phyloP scores from a whole-genome alignment of 805 yeast species.

The Candida vartiovaarae region DNA sequence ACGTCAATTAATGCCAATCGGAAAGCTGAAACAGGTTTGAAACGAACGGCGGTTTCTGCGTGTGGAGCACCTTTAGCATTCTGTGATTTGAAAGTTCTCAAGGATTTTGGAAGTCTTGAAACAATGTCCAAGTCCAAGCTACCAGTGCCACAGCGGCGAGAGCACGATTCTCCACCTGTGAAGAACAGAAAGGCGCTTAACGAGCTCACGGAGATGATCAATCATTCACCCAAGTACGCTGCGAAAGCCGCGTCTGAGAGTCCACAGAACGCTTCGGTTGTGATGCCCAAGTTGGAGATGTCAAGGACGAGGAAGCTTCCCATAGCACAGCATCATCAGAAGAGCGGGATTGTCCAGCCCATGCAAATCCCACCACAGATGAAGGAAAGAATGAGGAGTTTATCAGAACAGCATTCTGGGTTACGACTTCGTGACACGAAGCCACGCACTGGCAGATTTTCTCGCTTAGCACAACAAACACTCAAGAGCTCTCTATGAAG shows the following conservation, averaged over 20 bases:
- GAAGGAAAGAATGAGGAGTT: neutral
- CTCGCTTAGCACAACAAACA: neutral
- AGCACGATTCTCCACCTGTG: conserved; percentile 16
- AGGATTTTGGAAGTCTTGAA: too few species aligned
- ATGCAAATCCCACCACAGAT: conserved; percentile 1
- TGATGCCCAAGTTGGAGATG: neutral
- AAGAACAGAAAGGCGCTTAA: conserved; percentile 18
- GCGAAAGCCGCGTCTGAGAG: neutral
- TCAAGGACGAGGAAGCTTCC: neutral
- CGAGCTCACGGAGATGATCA: conserved; percentile 13
- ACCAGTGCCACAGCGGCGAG: conserved; percentile 5
- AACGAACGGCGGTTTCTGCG: too few species aligned
- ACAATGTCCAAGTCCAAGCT: conserved; percentile 6
- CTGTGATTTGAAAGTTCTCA: too few species aligned
- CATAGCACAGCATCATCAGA: neutral
- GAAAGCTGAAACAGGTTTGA: too few species aligned
- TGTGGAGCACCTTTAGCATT: too few species aligned
- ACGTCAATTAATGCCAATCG: too few species aligned
- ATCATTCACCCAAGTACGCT: conserved; percentile 13
- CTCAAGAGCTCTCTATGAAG: conserved; percentile 4
- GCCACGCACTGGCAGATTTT: neutral
- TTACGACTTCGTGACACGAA: neutral
- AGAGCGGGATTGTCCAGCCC: neutral
- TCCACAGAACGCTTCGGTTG: neutral
- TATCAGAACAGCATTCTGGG: conserved; percentile 1